Conservation (phyloP, 805 yeast genomes). For the Candida xyloterini region DNA sequence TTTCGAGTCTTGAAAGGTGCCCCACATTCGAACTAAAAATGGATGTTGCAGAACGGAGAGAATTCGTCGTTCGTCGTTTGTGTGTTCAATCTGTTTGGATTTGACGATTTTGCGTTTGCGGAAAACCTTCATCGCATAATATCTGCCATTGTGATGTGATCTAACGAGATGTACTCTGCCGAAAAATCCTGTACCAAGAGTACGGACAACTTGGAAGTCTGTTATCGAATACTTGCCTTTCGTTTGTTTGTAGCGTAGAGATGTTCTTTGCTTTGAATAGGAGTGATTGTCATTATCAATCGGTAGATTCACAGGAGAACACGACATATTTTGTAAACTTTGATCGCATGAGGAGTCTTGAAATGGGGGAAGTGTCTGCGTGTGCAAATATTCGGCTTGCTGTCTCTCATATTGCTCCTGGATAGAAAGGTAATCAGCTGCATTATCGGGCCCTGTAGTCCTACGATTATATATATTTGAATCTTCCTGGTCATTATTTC, state of each 20-base stretch:
- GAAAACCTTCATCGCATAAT: conserved; percentile 58
- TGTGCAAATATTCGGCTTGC: conserved; percentile 4
- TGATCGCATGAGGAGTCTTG: too few species aligned
- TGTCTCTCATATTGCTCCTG: conserved; percentile 13
- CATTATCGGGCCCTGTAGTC: neutral
- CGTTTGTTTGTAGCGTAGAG: conserved; percentile 27
- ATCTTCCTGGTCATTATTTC: too few species aligned
- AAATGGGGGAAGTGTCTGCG: neutral
- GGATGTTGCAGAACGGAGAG: conserved; percentile 57
- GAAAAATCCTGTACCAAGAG: conserved; percentile 60
- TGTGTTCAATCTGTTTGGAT: conserved; percentile 63
- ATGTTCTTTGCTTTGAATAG: neutral
- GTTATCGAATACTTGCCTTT: conserved; percentile 55
- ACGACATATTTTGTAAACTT: too few species aligned
- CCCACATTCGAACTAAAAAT: conserved; percentile 62
- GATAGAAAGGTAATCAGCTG: conserved; percentile 1
- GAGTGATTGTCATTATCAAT: too few species aligned
- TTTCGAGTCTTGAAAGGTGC: conserved; percentile 58
- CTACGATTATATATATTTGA: too few species aligned
- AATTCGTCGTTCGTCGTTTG: conserved; percentile 61
- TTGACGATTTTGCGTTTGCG: conserved; percentile 56
- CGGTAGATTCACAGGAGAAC: too few species aligned
- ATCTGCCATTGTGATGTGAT: conserved; percentile 56
- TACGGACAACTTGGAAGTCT: conserved; percentile 55
- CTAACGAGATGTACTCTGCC: conserved; percentile 59